Base-by-base conservation (phyloP, 2,329 filamentous ascomycete genomes). In the Ilyonectria destructans region DNA sequence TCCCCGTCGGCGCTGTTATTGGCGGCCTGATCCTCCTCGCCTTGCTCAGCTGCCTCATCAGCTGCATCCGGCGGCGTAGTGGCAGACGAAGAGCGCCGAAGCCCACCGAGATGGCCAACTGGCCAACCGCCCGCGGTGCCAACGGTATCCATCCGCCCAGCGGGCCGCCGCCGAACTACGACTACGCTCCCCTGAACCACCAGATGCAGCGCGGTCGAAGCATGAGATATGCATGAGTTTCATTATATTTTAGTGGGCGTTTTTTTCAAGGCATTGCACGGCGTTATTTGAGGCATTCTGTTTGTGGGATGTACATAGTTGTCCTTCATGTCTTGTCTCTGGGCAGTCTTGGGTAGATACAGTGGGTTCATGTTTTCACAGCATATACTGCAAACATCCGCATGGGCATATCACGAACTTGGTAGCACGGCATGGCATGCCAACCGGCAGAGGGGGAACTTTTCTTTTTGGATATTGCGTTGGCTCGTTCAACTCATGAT, bases 1-100 rank as follows among this genome's bases (percentile, higher is more conserved):
- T 98, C 71, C 95, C 93, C 26, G 84, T 98, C 12, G 89, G 88
- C 6, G 85, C 85, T 54, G 92, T 90, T 12, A 85, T 97, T 17
- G 96, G 94, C 55, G 89, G 88, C 7, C 84, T 98, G 6, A 75
- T 97, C 6, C 77, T 97, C 19, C 79, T 97, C 52, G 85, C 87
- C 37, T 83, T 98, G 58, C 72, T 91, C 12, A 87, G 87, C 77
- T 97, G 94, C 82, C 86, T 91, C 74, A 82, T 86, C 67, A 86
- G 85, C 73, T 87, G 75, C 75, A 73, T 80, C 69, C 69, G 77
- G n/a, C 74, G 77, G 17, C 70, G 74, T 23, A 58, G 68, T 7
- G 62, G 69, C 54, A 72, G 71, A n/a, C 70, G 75, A 52, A 76
- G 69, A 54, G 67, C 68, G 35, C 65, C 73, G 37, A 80, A 77